phyloP scores from a whole-genome alignment of 2,329 filamentous ascomycete species.

The Aureobasidium sp. region DNA sequence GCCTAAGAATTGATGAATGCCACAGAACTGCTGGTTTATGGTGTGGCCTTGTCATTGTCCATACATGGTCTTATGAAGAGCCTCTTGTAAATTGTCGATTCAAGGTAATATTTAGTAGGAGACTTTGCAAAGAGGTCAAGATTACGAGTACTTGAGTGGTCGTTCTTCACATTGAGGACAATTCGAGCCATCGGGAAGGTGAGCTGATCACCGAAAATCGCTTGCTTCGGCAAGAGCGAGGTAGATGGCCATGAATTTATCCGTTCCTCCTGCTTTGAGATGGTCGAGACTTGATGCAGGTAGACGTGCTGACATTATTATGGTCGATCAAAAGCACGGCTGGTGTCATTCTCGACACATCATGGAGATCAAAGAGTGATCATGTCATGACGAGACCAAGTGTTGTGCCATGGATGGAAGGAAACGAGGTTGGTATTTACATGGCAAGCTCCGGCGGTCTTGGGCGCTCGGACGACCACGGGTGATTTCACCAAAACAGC shows the following conservation, averaged over 20 bases:
- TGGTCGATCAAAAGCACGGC: neutral
- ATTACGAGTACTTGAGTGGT: neutral
- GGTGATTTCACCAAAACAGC: neutral
- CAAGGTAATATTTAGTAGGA: neutral
- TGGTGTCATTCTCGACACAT: neutral
- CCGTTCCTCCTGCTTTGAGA: neutral
- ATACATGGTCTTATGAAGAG: neutral
- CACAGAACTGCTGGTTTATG: neutral
- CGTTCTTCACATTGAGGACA: too few relatives aligned
- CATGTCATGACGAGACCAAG: neutral
- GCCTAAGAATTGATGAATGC: too few relatives aligned
- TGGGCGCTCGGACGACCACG: slow-evolving; percentile 1
- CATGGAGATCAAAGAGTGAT: neutral
- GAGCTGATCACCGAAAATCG: neutral
- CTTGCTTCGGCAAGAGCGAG: neutral
- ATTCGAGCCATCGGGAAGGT: neutral
- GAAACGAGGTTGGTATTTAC: neutral
- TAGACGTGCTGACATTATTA: neutral
- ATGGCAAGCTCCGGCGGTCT: slow-evolving; percentile 4
- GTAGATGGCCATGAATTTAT: neutral
- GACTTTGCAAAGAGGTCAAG: neutral
- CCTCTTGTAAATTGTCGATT: neutral
- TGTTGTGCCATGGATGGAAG: neutral
- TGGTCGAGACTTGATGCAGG: neutral
- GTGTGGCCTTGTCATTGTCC: neutral